A percentile compares a stretch with the other conserved stretches of the same genome.
Conservation (phyloP, 2,329 filamentous ascomycete genomes). For the Phaeophleospora eucalypticola region DNA sequence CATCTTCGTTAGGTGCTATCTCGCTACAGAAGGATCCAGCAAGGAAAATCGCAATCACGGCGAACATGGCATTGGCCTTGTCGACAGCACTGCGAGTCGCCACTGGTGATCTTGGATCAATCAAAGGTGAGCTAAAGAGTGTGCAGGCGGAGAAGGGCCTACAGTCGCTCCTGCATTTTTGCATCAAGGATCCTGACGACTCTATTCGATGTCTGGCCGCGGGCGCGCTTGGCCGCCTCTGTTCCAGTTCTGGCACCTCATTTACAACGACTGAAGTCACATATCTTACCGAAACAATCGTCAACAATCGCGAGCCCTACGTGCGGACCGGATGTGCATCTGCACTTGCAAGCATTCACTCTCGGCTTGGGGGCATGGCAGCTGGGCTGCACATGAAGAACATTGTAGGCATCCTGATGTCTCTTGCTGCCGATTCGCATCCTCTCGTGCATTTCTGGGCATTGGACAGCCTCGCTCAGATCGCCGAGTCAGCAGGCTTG, state of each 20-base stretch:
- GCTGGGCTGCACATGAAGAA: constrained; percentile 95
- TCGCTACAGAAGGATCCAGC: constrained; percentile 80
- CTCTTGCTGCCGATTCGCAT: constrained; percentile 90
- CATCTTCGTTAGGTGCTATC: constrained; percentile 78
- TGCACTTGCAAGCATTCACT: constrained; percentile 88
- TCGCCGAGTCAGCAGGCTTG: constrained; percentile 86
- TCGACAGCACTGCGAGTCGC: constrained; percentile 77
- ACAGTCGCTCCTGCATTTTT: constrained; percentile 66
- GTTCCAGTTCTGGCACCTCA: constrained; percentile 75
- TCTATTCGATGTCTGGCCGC: constrained; percentile 83
- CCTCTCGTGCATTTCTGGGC: constrained; percentile 96
- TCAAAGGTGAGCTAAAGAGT: constrained; percentile 68
- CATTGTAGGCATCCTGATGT: constrained; percentile 97
- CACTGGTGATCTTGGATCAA: constrained; percentile 71
- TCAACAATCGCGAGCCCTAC: constrained; percentile 87
- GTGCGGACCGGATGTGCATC: constrained; percentile 91
- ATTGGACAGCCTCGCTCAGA: constrained; percentile 77
- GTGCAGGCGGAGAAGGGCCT: constrained; percentile 70
- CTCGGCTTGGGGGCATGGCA: constrained; percentile 95
- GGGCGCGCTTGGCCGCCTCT: constrained; percentile 79
- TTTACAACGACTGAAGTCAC: constrained; percentile 91
- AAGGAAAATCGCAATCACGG: constrained; percentile 81
- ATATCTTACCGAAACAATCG: constrained; percentile 86
- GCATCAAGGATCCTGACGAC: constrained; percentile 78
- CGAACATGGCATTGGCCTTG: constrained; percentile 82